phyloP scores from a whole-genome alignment of 257 asterid species.

The Knoxia roxburghii region DNA sequence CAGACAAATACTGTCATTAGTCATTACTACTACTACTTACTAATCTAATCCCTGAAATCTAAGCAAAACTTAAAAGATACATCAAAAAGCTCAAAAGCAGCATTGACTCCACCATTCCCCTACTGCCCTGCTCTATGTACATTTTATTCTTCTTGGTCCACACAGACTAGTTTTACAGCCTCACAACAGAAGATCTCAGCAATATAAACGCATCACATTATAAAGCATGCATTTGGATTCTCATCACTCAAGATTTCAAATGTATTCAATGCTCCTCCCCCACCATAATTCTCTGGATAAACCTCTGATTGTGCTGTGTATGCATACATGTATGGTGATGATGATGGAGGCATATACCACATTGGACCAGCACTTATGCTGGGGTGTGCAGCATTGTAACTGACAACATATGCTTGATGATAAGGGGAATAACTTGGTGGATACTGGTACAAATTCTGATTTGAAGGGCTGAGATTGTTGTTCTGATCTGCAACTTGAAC shows the following conservation, averaged over 20 bases:
- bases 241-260: slow-evolving; percentile 74
- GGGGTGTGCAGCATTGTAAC: slow-evolving; percentile 58
- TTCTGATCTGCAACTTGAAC: slow-evolving; percentile 33
- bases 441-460: slow-evolving; percentile 30
- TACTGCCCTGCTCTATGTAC: slow-evolving; percentile 4
- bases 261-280: slow-evolving; percentile 36
- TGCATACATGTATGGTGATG: slow-evolving; percentile 38
- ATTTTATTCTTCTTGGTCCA: slow-evolving; percentile 5
- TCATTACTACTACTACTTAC: slow-evolving; percentile 14
- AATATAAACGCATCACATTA: slow-evolving; percentile 38
- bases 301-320: slow-evolving; percentile 28
- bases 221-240: slow-evolving; percentile 63
- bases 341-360: slow-evolving; percentile 46
- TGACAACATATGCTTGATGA: slow-evolving; percentile 40
- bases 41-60: slow-evolving; percentile 12
- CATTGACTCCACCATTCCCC: slow-evolving; percentile 6
- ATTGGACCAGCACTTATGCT: slow-evolving; percentile 33
- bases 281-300: slow-evolving; percentile 23
- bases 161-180: background rate
- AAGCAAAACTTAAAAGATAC: slow-evolving; percentile 16
- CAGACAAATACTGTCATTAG: slow-evolving; percentile 6
- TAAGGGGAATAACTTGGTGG: slow-evolving; percentile 29
- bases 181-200: background rate
- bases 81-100: slow-evolving; percentile 3
- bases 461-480: slow-evolving; percentile 29